Evolutionary conservation across 2,329 filamentous ascomycete species (phyloP), one percentile per base, ranked within the genome.

Genomic region (Phialophora macrospora): DNA sequence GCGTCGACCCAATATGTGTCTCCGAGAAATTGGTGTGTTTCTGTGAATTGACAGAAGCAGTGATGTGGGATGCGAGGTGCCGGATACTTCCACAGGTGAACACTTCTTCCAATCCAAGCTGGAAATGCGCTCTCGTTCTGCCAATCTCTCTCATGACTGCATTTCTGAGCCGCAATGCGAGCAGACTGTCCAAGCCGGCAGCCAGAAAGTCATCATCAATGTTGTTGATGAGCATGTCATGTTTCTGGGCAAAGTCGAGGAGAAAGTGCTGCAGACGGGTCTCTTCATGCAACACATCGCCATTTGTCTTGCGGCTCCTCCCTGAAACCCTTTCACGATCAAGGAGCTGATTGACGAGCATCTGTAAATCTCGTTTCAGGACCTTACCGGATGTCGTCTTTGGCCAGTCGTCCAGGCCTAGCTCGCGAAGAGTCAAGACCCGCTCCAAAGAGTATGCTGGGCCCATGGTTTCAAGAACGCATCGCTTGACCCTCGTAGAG

Each of bases 111-210:
- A 34, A 34, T 34, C 32, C 32, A 34, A 34, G 32, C 32, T 34
- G 32, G 32, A 12, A 34, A 12, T 34, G 32, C 32, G 9, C 32
- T 34, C 32, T 12, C 32, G 32, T 34, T 34, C 32, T 34, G 32
- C 32, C 32, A 9, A 34, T 9, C 12, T 34, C 32, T 4, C 32
- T 12, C 9, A 80, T 72, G 26, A 83, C 74, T 2, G 81, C 62
- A 3, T 79, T 75, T 22, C 81, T 77, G 1, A 81, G 67, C n/a
- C 82, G 79, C 14, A 80, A 80, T 1, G 80, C 80, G 20, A 80
- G 79, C 9, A 83, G 71, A 64, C 80, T 83, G 68, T 84, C 81
- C 20, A 84, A 68, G 0, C 81, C 82, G 0, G 76, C 73, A 1
- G 76, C 73, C 66, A 82, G 83, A 69, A 84, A 80, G 65, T 82